Conservation (phyloP, 306 rosid genomes). For the Fragaria nilgerrensis region DNA sequence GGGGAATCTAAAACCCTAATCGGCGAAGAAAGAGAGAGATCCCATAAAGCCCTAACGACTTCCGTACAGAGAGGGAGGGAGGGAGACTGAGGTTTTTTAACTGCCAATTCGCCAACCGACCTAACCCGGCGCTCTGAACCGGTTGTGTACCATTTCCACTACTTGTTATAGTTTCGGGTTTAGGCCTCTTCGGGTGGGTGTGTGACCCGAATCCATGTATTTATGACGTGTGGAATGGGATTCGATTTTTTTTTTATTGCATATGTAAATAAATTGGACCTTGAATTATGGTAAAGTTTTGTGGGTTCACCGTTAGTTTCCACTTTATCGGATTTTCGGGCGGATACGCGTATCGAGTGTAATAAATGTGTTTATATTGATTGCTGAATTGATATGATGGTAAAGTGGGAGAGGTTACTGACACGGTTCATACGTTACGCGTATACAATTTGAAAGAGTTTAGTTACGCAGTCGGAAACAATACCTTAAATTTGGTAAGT, state of each 20-base stretch:
- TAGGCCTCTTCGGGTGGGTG: background rate
- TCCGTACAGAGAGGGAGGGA: background rate
- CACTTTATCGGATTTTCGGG: accelerated
- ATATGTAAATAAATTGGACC: background rate
- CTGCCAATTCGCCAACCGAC: constrained; percentile 20
- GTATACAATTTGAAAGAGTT: no score
- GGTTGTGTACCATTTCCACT: background rate
- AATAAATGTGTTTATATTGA: background rate
- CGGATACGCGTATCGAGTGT: background rate
- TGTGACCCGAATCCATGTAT: background rate
- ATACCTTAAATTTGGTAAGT: background rate
- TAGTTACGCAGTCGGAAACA: no score
- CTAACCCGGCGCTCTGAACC: constrained; percentile 18
- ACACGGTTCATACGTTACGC: background rate
- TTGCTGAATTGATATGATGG: background rate
- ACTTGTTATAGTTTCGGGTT: background rate
- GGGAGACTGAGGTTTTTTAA: constrained; percentile 17
- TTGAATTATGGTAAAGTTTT: background rate
- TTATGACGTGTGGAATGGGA: background rate
- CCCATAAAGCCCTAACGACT: constrained; percentile 3
- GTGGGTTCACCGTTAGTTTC: background rate
- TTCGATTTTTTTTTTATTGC: background rate
- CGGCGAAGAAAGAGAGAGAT: background rate
- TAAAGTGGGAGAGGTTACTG: background rate
- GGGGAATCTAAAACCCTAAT: constrained; percentile 17